Evolutionary conservation across 208 protist genomes (phyloP).

Genomic region (Crithidia acanthocephali): DNA sequence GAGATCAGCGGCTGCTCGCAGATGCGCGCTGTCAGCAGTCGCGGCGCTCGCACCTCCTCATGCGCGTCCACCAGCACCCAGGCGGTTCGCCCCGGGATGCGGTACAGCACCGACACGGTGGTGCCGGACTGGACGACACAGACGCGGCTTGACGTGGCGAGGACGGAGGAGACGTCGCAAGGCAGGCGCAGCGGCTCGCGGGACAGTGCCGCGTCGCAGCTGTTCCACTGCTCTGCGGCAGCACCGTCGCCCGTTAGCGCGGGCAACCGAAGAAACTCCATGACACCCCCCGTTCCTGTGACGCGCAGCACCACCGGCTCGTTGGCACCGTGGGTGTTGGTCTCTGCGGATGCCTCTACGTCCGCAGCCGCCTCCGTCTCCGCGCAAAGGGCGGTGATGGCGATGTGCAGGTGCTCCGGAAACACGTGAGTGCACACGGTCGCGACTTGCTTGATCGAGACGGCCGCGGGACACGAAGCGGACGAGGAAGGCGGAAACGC

Average conservation of each 20-base stretch:
- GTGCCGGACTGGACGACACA: constrained; percentile 58
- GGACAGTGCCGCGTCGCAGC: neutral
- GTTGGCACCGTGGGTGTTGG: neutral
- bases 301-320: constrained; percentile 15
- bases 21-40: constrained; percentile 48
- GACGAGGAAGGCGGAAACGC: neutral
- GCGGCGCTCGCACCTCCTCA: constrained; percentile 56
- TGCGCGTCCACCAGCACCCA: constrained; percentile 57
- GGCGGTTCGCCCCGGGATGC: constrained; percentile 5
- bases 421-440: constrained; percentile 25
- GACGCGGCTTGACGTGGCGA: constrained; percentile 34
- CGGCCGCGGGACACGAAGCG: neutral
- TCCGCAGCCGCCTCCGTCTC: neutral
- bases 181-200: constrained; percentile 50
- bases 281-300: constrained; percentile 21
- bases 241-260: neutral
- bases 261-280: constrained; percentile 21
- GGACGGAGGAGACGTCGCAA: constrained; percentile 47
- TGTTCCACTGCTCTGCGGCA: neutral
- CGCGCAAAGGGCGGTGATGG: constrained; percentile 21
- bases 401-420: constrained; percentile 24
- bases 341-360: neutral
- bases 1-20: neutral
- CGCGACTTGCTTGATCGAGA: constrained; percentile 6
- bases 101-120: constrained; percentile 47